phyloP scores from a whole-genome alignment of 805 yeast genomes.

The Saccharomycopsis javanensis region DNA sequence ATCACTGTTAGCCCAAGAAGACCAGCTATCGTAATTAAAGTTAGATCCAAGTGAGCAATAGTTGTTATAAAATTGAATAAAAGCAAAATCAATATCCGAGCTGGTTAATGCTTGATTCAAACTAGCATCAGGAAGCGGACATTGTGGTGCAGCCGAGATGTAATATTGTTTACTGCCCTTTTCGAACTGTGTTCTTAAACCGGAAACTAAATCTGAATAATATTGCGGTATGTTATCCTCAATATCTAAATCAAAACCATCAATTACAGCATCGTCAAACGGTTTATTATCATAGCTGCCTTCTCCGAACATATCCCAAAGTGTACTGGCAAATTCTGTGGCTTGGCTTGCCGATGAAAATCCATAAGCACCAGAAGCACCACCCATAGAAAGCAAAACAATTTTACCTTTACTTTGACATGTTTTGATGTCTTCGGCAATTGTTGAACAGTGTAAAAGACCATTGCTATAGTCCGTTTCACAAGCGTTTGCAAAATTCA shows the following conservation, averaged over 20 bases:
- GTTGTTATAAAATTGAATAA: conserved; percentile 85
- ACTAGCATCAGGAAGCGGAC: conserved; percentile 73
- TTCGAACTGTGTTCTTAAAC: conserved; percentile 45
- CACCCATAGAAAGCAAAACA: conserved; percentile 59
- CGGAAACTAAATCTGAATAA: conserved; percentile 46
- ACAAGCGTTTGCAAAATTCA: conserved; percentile 39
- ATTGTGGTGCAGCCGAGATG: conserved; percentile 87
- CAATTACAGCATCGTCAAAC: conserved; percentile 43
- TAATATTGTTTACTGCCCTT: conserved; percentile 54
- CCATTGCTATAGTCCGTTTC: conserved; percentile 1
- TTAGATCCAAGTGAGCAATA: conserved; percentile 38
- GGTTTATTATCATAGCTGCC: conserved; percentile 22
- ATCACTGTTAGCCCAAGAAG: conserved; percentile 42
- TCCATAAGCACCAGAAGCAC: conserved; percentile 47
- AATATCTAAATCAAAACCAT: conserved; percentile 89
- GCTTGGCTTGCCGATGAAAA: conserved; percentile 42
- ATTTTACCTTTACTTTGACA: conserved; percentile 52
- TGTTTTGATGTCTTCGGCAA: conserved; percentile 45
- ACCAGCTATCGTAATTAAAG: conserved; percentile 73
- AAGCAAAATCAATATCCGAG: conserved; percentile 67
- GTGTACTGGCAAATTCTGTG: conserved; percentile 38
- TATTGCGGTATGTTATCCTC: conserved; percentile 58
- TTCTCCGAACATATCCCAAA: conserved; percentile 45
- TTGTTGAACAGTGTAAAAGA: conserved; percentile 21
- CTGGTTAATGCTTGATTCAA: conserved; percentile 49